Percentiles rank a stretch among this genome's conserved stretches.
These are phyloP conservation scores for Triglochin maritima DNA, from an alignment of 106 monocot genomes.

Conservation along the genomic window DNA sequence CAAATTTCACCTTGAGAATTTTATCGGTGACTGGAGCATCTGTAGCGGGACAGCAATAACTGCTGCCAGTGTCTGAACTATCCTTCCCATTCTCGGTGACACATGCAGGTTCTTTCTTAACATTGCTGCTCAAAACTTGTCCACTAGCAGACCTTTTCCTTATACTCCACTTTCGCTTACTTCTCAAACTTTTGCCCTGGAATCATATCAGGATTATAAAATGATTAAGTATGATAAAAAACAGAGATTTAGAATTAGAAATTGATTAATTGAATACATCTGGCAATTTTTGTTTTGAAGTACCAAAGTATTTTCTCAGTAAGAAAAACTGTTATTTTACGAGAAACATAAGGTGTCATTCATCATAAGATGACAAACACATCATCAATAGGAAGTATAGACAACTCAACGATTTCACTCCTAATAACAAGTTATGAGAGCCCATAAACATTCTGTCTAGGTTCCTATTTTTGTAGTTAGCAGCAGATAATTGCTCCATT, in stretches of 20 bases:
- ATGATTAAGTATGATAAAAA: background rate
- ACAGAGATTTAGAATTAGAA: background rate
- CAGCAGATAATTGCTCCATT: no score
- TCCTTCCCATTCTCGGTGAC: slow-evolving; percentile 29
- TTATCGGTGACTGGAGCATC: slow-evolving; percentile 38
- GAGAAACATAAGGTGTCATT: background rate
- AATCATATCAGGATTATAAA: slow-evolving; percentile 3
- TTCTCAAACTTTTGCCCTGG: slow-evolving; percentile 47
- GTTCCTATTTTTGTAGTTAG: no score
- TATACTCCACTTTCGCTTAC: slow-evolving; percentile 85
- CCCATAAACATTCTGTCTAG: background rate
- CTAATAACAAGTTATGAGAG: background rate
- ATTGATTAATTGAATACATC: background rate
- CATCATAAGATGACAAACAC: background rate
- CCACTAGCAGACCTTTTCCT: slow-evolving; percentile 58
- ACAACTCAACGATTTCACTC: background rate
- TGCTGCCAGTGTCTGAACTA: slow-evolving; percentile 21
- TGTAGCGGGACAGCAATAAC: slow-evolving; percentile 21
- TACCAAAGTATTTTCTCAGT: background rate
- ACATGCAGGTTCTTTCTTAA: slow-evolving; percentile 36
- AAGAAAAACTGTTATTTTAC: background rate
- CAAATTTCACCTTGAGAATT: slow-evolving; percentile 24
- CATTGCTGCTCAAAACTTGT: slow-evolving; percentile 51
- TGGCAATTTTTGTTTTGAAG: background rate
- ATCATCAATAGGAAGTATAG: background rate